Evolutionary conservation across 805 yeast species (phyloP), one percentile per base, ranked within the genome.

Genomic region (Candida tibetensis): DNA sequence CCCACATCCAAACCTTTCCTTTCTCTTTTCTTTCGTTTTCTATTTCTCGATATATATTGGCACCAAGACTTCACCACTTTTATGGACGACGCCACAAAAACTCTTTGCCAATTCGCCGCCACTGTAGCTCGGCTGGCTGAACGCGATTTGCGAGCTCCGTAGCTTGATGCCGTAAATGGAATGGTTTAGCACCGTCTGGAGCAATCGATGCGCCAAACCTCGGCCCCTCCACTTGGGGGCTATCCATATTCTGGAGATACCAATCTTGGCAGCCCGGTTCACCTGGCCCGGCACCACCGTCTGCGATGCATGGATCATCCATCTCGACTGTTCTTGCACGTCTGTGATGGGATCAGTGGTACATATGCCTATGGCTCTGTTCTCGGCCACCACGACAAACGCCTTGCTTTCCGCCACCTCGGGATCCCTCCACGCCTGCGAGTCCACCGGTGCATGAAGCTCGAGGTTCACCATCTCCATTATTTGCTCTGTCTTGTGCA

Each of bases 71-170:
- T 69, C 73, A 0, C 82, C 82, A 18, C 72, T 60, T 40, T 69
- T 72, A 51, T 82, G 87, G 18, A 40, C 55, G 1, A 72, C 75
- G 0, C 82, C 79, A 50, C 78, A 80, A 51, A 76, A 82, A 21
- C 52, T 59, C 23, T 55, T 56, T 0, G 89, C 87, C 22, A 82
- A 63, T 40, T 71, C 67, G 1, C 79, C 78, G 0, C 91, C 91
- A 40, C 72, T 69, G 34, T 69, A 74, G 41, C 85, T 78, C 0
- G 90, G 89, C 53, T 83, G 91, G 30, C 86, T 79, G 77, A 86
- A 83, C 1, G 80, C 85, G 14, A 83, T 54, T 41, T 76, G 71
- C 12, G 44, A 46, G 39, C 58, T 71, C 2, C 59, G 57, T 10
- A 81, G 46, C 0, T 17, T 34, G 39, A 72, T 51, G 0, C 86